These are phyloP conservation scores for Nicotiana knightiana DNA, from an alignment of 257 asterid species.

Conservation along the genomic window DNA sequence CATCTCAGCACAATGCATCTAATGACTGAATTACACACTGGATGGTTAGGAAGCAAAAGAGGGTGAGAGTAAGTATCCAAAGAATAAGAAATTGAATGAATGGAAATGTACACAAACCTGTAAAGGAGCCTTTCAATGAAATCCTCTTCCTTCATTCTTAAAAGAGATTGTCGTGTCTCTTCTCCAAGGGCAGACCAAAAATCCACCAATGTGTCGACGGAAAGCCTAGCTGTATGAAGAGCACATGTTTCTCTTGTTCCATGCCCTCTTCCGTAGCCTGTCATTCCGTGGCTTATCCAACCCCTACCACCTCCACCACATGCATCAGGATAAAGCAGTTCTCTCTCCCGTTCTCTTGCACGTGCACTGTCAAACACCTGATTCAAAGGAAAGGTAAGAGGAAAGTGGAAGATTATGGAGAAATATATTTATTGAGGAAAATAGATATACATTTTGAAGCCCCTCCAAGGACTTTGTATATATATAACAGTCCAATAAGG, in stretches of 20 bases:
- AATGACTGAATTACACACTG: background rate
- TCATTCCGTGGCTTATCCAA: conserved; percentile 94
- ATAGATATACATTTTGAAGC: conserved; percentile 70
- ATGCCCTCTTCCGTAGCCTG: conserved; percentile 77
- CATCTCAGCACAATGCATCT: background rate
- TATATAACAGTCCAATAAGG: conserved; percentile 81
- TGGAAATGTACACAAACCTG: conserved; percentile 42
- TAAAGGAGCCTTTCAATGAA: conserved; percentile 92
- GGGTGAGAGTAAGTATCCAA: background rate
- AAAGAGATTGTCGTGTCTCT: conserved; percentile 86
- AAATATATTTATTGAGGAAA: conserved; percentile 1
- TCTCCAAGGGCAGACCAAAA: conserved; percentile 99
- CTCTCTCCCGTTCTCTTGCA: conserved; percentile 93
- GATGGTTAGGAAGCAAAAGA: background rate
- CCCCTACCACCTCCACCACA: conserved; percentile 99
- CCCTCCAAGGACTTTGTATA: conserved; percentile 69
- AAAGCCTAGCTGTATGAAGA: conserved; percentile 93
- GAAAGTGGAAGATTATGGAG: background rate
- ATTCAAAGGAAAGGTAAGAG: conserved; percentile 20
- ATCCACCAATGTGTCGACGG: conserved; percentile 94
- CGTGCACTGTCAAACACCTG: conserved; percentile 97
- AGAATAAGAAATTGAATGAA: background rate
- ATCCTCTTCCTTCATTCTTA: conserved; percentile 98
- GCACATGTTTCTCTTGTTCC: conserved; percentile 98
- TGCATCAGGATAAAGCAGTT: conserved; percentile 95